These are phyloP conservation scores for Penicillium coprophilum DNA, from an alignment of 495 filamentous ascomycete genomes.

Conservation along the genomic window DNA sequence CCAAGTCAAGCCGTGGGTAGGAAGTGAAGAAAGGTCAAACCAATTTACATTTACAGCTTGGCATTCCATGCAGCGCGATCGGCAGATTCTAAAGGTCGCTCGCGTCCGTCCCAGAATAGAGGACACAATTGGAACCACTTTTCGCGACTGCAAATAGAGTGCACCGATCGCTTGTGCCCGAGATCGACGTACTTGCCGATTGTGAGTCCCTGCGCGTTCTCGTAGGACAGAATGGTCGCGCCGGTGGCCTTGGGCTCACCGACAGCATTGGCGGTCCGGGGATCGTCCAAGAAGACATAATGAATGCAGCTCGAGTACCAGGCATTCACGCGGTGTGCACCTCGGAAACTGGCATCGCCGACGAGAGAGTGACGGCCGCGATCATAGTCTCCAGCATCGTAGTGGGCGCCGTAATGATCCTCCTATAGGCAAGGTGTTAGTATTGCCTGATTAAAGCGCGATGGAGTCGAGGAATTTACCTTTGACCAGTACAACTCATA, in stretches of 20 bases:
- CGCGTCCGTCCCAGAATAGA: slow-evolving; percentile 49
- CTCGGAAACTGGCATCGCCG: slow-evolving; percentile 61
- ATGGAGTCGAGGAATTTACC: slow-evolving; percentile 35
- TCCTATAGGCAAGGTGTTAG: slow-evolving; percentile 45
- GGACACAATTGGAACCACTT: slow-evolving; percentile 68
- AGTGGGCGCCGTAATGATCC: slow-evolving; percentile 65
- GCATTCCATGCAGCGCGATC: slow-evolving; percentile 52
- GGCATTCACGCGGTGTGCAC: slow-evolving; percentile 63
- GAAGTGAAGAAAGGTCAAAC: background rate
- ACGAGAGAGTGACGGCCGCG: slow-evolving; percentile 69
- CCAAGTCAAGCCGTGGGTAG: background rate
- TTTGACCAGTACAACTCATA: slow-evolving; percentile 73
- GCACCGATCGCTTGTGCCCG: slow-evolving; percentile 64
- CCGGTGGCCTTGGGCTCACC: slow-evolving; percentile 65
- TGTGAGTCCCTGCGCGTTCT: slow-evolving; percentile 63
- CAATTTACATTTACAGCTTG: slow-evolving; percentile 38
- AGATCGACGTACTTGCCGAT: slow-evolving; percentile 66
- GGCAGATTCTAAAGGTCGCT: slow-evolving; percentile 45
- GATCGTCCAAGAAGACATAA: slow-evolving; percentile 69
- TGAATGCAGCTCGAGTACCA: slow-evolving; percentile 71
- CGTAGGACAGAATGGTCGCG: slow-evolving; percentile 61
- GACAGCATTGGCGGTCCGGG: slow-evolving; percentile 59
- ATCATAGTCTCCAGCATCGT: slow-evolving; percentile 61
- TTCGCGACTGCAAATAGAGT: slow-evolving; percentile 59
- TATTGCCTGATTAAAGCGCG: background rate